phyloP scores from a whole-genome alignment of 495 filamentous ascomycete species.

The Podospora appendiculata region DNA sequence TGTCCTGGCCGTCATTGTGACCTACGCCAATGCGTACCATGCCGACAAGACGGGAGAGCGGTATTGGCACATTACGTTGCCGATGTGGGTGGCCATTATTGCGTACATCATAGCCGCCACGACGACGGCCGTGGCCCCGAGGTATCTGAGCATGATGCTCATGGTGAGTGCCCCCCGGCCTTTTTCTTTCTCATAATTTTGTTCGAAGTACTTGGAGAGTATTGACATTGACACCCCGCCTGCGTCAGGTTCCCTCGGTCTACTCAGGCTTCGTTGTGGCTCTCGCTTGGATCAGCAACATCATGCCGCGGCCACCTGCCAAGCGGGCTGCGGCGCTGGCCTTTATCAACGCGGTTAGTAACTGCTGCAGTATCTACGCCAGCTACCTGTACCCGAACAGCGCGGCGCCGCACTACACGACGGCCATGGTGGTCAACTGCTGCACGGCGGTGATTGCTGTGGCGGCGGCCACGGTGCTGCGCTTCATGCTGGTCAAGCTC shows the following conservation, averaged over 20 bases:
- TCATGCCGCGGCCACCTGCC: conserved; percentile 71
- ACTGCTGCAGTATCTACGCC: conserved; percentile 66
- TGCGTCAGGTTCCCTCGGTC: conserved; percentile 35
- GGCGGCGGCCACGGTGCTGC: conserved; percentile 52
- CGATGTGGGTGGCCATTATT: conserved; percentile 58
- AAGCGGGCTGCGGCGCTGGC: conserved; percentile 80
- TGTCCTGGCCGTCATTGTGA: conserved; percentile 60
- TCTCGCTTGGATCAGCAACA: conserved; percentile 73
- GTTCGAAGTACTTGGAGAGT: no score
- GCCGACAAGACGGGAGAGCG: conserved; percentile 73
- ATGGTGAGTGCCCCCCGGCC: conserved; percentile 41
- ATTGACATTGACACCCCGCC: neutral
- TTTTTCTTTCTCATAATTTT: no score
- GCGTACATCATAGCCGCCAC: conserved; percentile 72
- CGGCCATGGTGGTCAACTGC: conserved; percentile 72
- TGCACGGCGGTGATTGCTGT: conserved; percentile 60
- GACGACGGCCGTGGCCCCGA: conserved; percentile 53
- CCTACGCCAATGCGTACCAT: conserved; percentile 68
- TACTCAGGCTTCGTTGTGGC: conserved; percentile 66
- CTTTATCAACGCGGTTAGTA: conserved; percentile 75
- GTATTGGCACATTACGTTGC: conserved; percentile 66
- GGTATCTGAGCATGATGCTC: conserved; percentile 79
- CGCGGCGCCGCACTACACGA: conserved; percentile 42
- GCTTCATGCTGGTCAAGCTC: conserved; percentile 56
- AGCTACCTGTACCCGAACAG: conserved; percentile 53